These are phyloP conservation scores for Hibiscus syriacus DNA, from an alignment of 345 rosid genomes.

Conservation along the genomic window DNA sequence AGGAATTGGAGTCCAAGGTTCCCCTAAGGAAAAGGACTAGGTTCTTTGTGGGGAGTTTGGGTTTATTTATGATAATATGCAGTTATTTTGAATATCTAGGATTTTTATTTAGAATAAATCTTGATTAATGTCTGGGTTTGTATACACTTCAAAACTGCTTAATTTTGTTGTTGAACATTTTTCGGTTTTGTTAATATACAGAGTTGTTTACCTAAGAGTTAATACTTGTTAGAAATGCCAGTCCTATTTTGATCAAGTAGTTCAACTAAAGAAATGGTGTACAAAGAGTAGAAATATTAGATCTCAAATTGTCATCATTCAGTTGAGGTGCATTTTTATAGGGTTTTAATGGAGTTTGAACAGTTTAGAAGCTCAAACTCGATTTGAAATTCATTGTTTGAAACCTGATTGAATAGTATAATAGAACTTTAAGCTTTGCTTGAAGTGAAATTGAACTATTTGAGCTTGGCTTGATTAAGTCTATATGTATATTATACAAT, in stretches of 20 bases:
- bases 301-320: no score
- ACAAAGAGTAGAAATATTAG: background rate
- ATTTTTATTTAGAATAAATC: slow-evolving; percentile 8
- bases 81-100: background rate
- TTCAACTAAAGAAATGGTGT: background rate
- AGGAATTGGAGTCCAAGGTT: slow-evolving; percentile 66
- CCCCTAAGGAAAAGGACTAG: slow-evolving; percentile 52
- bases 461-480: background rate
- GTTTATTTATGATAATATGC: background rate
- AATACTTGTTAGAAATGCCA: background rate
- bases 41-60: background rate
- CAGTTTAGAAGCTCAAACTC: background rate
- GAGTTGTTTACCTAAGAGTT: background rate
- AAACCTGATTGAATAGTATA: background rate
- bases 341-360: background rate
- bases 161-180: background rate
- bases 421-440: no score
- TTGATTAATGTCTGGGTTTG: background rate
- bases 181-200: background rate
- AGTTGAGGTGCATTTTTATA: background rate
- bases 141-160: background rate
- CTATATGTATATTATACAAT: background rate
- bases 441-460: background rate
- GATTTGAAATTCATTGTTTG: background rate
- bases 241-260: background rate